phyloP scores from a whole-genome alignment of 352 stramenopile genomes.

The Blastocystis sp. region DNA sequence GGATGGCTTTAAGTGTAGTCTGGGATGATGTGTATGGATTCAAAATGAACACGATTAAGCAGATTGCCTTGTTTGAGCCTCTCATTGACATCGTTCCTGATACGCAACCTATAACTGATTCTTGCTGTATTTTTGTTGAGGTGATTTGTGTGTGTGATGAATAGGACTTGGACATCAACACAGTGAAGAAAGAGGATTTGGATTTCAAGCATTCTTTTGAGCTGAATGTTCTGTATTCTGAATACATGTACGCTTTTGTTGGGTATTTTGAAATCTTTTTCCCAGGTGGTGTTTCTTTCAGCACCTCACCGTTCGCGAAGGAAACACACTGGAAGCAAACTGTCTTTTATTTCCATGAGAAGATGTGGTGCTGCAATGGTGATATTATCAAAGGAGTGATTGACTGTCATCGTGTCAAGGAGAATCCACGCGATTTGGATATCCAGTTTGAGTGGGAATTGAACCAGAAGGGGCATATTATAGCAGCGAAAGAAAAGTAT shows the following conservation, averaged over 20 bases:
- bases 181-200: constrained; percentile 85
- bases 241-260: constrained; percentile 90
- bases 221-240: constrained; percentile 80
- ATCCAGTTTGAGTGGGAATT: not conserved
- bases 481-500: constrained; percentile 14
- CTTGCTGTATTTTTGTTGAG: constrained; percentile 74
- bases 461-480: constrained; percentile 28
- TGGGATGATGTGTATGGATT: constrained; percentile 99
- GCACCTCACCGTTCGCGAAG: constrained; percentile 77
- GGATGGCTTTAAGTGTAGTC: constrained; percentile 68
- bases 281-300: constrained; percentile 88
- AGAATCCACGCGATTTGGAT: constrained; percentile 85
- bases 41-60: constrained; percentile 94
- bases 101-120: constrained; percentile 80
- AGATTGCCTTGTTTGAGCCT: constrained; percentile 89
- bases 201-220: constrained; percentile 82
- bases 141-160: not conserved
- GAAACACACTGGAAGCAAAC: constrained; percentile 99
- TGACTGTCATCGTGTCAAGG: constrained; percentile 77
- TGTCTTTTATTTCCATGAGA: constrained; percentile 85
- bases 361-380: constrained; percentile 74
- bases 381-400: constrained; percentile 82
- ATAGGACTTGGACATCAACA: constrained; percentile 79
- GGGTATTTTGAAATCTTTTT: constrained; percentile 97
- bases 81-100: constrained; percentile 90